phyloP scores from a whole-genome alignment of 495 filamentous ascomycete species.

The Penicillium canariense region DNA sequence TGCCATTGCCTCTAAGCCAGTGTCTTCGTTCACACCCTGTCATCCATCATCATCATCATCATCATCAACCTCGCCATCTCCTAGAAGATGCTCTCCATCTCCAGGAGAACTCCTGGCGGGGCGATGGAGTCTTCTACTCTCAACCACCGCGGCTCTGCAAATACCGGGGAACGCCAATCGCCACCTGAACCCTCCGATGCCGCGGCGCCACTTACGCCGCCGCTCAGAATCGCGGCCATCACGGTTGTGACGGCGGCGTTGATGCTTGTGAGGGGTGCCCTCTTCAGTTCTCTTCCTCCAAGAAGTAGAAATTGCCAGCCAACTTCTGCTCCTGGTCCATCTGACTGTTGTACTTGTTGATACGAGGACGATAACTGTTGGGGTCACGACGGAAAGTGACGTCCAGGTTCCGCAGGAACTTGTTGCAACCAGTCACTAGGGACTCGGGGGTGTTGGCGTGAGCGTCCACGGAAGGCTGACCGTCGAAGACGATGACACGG shows the following conservation, averaged over 20 bases:
- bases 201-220: slow-evolving; percentile 36
- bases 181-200: slow-evolving; percentile 34
- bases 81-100: slow-evolving; percentile 43
- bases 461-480: slow-evolving; percentile 82
- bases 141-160: slow-evolving; percentile 43
- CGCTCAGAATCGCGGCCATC: slow-evolving; percentile 44
- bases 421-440: slow-evolving; percentile 93
- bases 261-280: slow-evolving; percentile 49
- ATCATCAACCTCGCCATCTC: slow-evolving; percentile 54
- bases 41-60: slow-evolving; percentile 44
- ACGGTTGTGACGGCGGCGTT: slow-evolving; percentile 41
- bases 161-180: slow-evolving; percentile 44
- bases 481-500: slow-evolving; percentile 97
- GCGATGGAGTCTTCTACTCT: slow-evolving; percentile 23
- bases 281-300: slow-evolving; percentile 86
- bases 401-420: slow-evolving; percentile 90
- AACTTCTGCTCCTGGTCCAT: slow-evolving; percentile 97
- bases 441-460: slow-evolving; percentile 87
- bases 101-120: slow-evolving; percentile 27
- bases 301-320: slow-evolving; percentile 92
- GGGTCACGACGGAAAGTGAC: slow-evolving; percentile 98
- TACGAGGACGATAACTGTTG: slow-evolving; percentile 91
- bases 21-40: slow-evolving; percentile 14
- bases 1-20: slow-evolving; percentile 30
- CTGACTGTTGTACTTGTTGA: slow-evolving; percentile 96